Conservation (phyloP, 441 rosid species). For the Populus tomentosa region DNA sequence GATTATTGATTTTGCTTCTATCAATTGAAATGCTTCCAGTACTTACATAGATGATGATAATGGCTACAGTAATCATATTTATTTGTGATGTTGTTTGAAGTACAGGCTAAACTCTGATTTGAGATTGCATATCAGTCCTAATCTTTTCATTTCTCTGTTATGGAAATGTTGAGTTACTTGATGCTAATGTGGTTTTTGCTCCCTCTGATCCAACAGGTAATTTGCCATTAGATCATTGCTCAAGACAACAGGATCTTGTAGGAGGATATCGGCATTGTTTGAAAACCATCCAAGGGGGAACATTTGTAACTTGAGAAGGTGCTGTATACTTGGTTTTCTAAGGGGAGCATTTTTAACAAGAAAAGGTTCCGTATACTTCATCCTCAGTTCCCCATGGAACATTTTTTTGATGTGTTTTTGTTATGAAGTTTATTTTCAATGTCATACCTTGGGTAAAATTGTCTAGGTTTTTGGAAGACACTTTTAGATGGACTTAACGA, state of each 20-base stretch:
- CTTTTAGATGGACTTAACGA: neutral
- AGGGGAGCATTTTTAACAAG: neutral
- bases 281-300: neutral
- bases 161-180: neutral
- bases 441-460: neutral
- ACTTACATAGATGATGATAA: neutral
- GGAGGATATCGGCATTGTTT: neutral
- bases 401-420: neutral
- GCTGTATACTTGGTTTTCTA: neutral
- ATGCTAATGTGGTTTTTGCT: neutral
- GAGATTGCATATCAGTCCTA: neutral
- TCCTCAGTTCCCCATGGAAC: neutral
- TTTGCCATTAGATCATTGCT: neutral
- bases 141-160: neutral
- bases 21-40: neutral
- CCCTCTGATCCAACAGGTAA: constrained; percentile 8
- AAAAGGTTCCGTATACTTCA: neutral
- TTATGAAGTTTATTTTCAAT: neutral
- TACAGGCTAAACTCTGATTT: neutral
- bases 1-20: neutral
- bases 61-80: neutral
- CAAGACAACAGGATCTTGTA: neutral
- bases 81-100: neutral
- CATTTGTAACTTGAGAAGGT: neutral
- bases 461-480: neutral